phyloP scores from a whole-genome alignment of 192 early-diverging fungal genomes.

The Borealophlyctis nickersoniae region DNA sequence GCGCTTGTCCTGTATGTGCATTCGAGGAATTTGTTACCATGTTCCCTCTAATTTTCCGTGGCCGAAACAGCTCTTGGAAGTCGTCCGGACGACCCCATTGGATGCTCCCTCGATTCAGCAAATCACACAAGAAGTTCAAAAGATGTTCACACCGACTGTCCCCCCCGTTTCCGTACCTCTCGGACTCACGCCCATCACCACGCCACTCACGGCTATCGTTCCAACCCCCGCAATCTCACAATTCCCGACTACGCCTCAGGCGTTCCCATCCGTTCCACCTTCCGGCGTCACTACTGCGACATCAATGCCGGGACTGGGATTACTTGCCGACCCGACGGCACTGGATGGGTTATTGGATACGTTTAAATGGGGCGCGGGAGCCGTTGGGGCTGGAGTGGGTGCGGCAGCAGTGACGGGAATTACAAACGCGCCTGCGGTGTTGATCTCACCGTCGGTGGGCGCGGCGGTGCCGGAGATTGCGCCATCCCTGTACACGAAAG shows the following conservation, averaged over 20 bases:
- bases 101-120: constrained; percentile 35
- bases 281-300: too few relatives aligned
- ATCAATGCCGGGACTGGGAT: too few relatives aligned
- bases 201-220: constrained; percentile 5
- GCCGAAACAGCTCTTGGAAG: constrained; percentile 34
- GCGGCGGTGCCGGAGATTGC: not conserved
- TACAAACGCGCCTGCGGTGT: not conserved
- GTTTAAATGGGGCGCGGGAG: constrained; percentile 6
- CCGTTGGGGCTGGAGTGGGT: not conserved
- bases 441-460: not conserved
- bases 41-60: not conserved
- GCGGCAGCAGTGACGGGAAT: not conserved
- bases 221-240: constrained; percentile 10
- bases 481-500: not conserved
- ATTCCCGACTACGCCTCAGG: too few relatives aligned
- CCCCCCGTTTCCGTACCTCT: constrained; percentile 13
- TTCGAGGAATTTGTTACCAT: not conserved
- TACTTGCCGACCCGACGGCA: too few relatives aligned
- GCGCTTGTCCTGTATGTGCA: not conserved
- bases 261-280: too few relatives aligned
- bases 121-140: constrained; percentile 44
- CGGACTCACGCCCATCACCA: not conserved
- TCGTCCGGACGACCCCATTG: constrained; percentile 41
- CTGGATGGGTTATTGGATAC: constrained; percentile 19
- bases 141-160: constrained; percentile 33